Evolutionary conservation across 768 basidiomycete species (phyloP), one percentile per base, ranked within the genome.

Genomic region (Leccinellum rugosiceps): DNA sequence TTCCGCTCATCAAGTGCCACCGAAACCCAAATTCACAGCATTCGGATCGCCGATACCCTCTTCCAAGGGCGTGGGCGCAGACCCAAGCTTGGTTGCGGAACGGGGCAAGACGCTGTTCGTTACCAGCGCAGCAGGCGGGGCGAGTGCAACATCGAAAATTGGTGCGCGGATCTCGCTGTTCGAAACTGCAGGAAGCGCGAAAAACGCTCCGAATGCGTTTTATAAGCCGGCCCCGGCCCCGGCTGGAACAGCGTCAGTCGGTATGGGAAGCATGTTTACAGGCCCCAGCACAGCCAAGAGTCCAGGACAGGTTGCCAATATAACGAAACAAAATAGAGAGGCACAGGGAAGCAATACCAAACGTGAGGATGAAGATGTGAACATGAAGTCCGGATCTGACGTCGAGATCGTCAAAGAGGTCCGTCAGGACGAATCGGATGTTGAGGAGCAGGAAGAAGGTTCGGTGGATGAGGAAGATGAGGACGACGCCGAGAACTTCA

Each of bases 181-280:
- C 55, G 75, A 77, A 7, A 77, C 79, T 2, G 52, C 64, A 2
- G 76, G 77, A 17, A 78, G 77, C 25, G 85, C 87, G 1, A 79
- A 78, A 50, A 75, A 74, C 31, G 77, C 79, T 9, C 77, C 75
- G 23, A 90, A 89, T 60, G 88, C 88, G 4, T 90, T 90, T 66
- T 89, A 83, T 65, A 76, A 79, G 35, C 86, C 84, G 0, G 79
- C 83, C 4, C 61, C 71, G 11, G 53, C 68, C 1, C 31, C 30
- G 8, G 46, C 28, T 5, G 34, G 26, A 15, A 58, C 21, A 19
- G 17, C 23, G 6, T 44, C 55, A 3, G 34, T 60, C 6, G 59
- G 58, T 17, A 43, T 38, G 35, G 57, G 45, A 10, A 52, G 55
- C 8, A 46, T 28, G 10, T 49, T 56, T 31, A 56, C 43, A 10